Conservation (phyloP, 345 rosid genomes). For the Chamaenerion angustifolium region DNA sequence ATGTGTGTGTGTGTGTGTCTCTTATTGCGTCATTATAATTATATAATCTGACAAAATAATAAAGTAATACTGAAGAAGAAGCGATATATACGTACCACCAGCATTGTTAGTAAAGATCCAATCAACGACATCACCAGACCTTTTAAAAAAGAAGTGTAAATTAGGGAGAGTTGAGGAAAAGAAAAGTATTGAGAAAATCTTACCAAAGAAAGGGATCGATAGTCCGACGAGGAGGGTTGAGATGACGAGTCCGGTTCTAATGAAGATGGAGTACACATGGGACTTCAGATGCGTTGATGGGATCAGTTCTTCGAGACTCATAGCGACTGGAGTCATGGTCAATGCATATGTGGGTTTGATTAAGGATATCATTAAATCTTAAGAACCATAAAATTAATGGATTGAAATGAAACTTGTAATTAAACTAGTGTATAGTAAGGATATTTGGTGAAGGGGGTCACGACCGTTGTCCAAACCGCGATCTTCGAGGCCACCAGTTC, state of each 20-base stretch:
- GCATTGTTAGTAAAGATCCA: conserved; percentile 85
- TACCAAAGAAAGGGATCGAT: conserved; percentile 76
- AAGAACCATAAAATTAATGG: too few relatives aligned
- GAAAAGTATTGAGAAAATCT: neutral
- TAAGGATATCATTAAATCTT: conserved; percentile 25
- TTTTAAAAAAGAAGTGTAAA: conserved; percentile 11
- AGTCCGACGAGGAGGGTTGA: conserved; percentile 77
- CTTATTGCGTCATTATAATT: too few relatives aligned
- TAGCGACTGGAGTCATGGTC: conserved; percentile 81
- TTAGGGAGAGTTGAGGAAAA: neutral
- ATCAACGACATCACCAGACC: conserved; percentile 81
- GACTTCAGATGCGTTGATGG: conserved; percentile 44
- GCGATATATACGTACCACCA: conserved; percentile 49
- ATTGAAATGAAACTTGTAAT: too few relatives aligned
- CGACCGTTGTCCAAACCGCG: conserved; percentile 95
- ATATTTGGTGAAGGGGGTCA: conserved; percentile 91
- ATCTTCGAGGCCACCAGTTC: conserved; percentile 71
- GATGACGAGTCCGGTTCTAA: conserved; percentile 60
- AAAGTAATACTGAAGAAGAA: neutral
- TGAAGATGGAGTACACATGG: conserved; percentile 40
- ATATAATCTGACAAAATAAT: neutral
- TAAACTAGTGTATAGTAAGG: conserved; percentile 22
- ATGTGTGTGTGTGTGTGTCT: neutral
- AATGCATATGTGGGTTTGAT: conserved; percentile 54
- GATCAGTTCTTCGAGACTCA: conserved; percentile 87